Evolutionary conservation across 2,329 filamentous ascomycete genomes (phyloP).

Genomic region (Cordyceps cicadae): DNA sequence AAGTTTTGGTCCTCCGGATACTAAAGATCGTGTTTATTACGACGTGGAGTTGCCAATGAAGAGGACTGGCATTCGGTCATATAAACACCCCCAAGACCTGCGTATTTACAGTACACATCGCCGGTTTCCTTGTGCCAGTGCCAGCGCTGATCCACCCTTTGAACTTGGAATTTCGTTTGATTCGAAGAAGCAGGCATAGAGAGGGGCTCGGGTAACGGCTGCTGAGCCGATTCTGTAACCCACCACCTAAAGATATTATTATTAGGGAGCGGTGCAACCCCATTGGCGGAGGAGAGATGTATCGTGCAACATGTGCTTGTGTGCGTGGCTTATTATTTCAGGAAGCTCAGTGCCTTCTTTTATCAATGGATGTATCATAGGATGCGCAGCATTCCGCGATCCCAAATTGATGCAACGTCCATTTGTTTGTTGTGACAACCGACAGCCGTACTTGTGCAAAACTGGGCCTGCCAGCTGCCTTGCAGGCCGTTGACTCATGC

Average conservation of each 20-base stretch:
- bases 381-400: not conserved
- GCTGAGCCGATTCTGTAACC: not conserved
- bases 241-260: not conserved
- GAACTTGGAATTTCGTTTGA: not conserved
- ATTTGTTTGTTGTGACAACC: not conserved
- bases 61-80: not conserved
- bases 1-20: not conserved
- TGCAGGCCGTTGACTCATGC: too few relatives aligned
- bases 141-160: not conserved
- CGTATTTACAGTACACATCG: not conserved
- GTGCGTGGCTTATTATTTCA: not conserved
- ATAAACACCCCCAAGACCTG: not conserved
- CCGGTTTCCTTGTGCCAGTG: not conserved
- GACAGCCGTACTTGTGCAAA: too few relatives aligned
- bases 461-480: not conserved
- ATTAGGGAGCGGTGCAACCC: not conserved
- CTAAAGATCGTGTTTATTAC: not conserved
- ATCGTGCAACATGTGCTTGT: not conserved
- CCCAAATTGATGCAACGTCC: not conserved
- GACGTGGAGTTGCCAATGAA: not conserved
- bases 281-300: not conserved
- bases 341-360: not conserved
- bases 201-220: not conserved
- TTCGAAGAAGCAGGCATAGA: not conserved
- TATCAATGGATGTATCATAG: not conserved